Evolutionary conservation across 1,139 yeast genomes (phyloP), one percentile per base, ranked within the genome.

Genomic region (Geotrichum aggregatum): DNA sequence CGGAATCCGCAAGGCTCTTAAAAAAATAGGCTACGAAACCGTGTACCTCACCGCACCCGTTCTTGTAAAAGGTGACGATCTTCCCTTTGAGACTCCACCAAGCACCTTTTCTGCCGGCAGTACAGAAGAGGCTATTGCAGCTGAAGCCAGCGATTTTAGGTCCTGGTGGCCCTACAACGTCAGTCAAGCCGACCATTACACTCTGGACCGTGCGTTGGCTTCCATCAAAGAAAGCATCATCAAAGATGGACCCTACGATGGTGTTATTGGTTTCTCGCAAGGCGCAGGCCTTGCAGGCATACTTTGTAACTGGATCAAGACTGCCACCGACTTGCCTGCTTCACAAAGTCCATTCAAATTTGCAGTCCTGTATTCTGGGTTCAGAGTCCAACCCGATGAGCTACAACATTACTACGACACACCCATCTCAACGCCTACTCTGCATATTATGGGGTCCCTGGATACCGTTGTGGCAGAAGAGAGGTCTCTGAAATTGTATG

Each of bases 401-500:
- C 82, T 80, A 58, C 78, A 77, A 60, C 67, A 70, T 36, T 76
- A 67, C 58, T 82, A 80, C 62, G 69, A 69, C n/a, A 57, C 62
- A 1, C 62, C 64, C 36, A 69, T 83, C 48, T 67, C 71, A 13
- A 66, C 83, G 1, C 86, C 87, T 3, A 73, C 84, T 1, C 71
- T 92, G 51, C 96, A 89, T 65, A 83, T 92, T 0, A 70, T 83
- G 52, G 98, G 98, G 6, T 91, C 91, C 52, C 71, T 89, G 40
- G 98, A 92, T 64, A 87, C 97, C 0, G 84, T 92, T 14, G 92
- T 91, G 2, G 80, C 84, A n/a, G 89, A 85, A 48, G 83, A 78
- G 46, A 75, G 94, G 56, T 76, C 84, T 0, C 71, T 79, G 69
- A 70, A 74, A 1, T 71, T 91, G 40, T 82, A 74, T 61, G 77